phyloP scores from a whole-genome alignment of 2,329 filamentous ascomycete species.

The Thermoascus crustaceus region DNA sequence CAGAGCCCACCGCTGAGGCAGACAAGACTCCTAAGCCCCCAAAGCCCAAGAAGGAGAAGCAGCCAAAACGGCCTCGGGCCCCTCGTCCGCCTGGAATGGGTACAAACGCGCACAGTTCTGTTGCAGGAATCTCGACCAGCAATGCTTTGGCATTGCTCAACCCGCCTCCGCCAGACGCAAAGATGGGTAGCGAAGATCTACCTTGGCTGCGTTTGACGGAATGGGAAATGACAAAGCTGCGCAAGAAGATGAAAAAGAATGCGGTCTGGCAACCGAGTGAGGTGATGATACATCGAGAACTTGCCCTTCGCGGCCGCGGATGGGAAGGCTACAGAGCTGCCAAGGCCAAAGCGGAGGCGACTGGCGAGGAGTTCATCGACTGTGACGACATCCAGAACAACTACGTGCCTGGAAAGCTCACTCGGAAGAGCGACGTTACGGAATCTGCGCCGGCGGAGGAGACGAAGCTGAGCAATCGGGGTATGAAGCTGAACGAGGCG shows the following conservation, averaged over 20 bases:
- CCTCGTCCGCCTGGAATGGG: slow-evolving; percentile 25
- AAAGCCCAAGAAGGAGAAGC: slow-evolving; percentile 38
- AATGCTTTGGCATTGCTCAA: slow-evolving; percentile 52
- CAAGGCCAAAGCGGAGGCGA: slow-evolving; percentile 43
- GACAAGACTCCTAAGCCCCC: slow-evolving; percentile 10
- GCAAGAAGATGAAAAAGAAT: slow-evolving; percentile 65
- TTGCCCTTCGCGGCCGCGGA: slow-evolving; percentile 51
- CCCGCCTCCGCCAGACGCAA: slow-evolving; percentile 52
- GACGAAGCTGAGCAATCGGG: slow-evolving; percentile 48
- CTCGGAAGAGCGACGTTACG: slow-evolving; percentile 34
- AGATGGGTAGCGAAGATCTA: slow-evolving; percentile 51
- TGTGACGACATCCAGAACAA: slow-evolving; percentile 40
- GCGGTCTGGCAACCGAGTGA: slow-evolving; percentile 60
- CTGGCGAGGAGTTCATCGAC: slow-evolving; percentile 50
- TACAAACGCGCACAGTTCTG: slow-evolving; percentile 46
- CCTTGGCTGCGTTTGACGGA: slow-evolving; percentile 59
- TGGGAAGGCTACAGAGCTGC: slow-evolving; percentile 43
- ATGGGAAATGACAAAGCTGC: slow-evolving; percentile 58
- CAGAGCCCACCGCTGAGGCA: slow-evolving; percentile 12
- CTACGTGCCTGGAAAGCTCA: slow-evolving; percentile 30
- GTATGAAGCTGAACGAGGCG: slow-evolving; percentile 53
- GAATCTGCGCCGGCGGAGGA: slow-evolving; percentile 37
- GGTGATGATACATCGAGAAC: slow-evolving; percentile 58
- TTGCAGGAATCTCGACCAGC: slow-evolving; percentile 53
- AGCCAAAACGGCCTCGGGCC: slow-evolving; percentile 17